A percentile compares a stretch with the other conserved stretches of the same genome.
Conservation (phyloP, 352 stramenopile genomes). For the Pythium insidiosum region DNA sequence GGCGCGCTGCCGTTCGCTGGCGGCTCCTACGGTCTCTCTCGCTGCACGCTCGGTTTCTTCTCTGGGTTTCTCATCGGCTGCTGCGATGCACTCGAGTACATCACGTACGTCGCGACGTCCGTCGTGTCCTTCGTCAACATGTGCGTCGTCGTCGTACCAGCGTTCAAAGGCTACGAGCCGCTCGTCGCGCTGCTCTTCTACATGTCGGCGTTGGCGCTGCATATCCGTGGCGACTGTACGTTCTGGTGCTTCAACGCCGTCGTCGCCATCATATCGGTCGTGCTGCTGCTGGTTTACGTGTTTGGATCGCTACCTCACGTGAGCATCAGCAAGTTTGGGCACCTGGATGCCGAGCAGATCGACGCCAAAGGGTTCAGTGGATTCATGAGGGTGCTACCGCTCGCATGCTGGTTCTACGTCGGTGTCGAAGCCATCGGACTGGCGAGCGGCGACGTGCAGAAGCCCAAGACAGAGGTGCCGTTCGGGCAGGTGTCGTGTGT, state of each 20-base stretch:
- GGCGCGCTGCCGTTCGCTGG: too few species aligned
- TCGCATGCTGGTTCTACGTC: conserved; percentile 39
- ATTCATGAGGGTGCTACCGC: conserved; percentile 26
- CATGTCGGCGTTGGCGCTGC: background rate
- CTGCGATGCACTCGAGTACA: conserved; percentile 12
- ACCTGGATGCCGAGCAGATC: too few species aligned
- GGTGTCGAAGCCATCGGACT: conserved; percentile 28
- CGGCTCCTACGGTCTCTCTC: conserved; percentile 9
- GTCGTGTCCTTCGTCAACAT: conserved; percentile 2
- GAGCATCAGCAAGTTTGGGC: too few species aligned
- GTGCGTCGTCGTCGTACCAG: background rate
- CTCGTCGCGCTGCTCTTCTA: conserved; percentile 5
- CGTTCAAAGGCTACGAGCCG: conserved; percentile 2
- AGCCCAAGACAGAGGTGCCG: conserved; percentile 31
- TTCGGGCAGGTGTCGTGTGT: conserved; percentile 30
- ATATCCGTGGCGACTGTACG: background rate
- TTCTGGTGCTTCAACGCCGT: background rate
- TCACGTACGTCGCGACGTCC: conserved; percentile 5
- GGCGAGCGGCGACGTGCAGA: conserved; percentile 20
- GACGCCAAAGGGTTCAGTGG: conserved; percentile 8
- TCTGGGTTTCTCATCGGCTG: conserved; percentile 12
- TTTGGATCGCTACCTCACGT: background rate
- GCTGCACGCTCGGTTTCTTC: conserved; percentile 12
- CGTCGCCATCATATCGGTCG: background rate
- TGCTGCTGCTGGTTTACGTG: background rate